Evolutionary conservation across 2,329 filamentous ascomycete species (phyloP).

Genomic region (Beauveria varroae): DNA sequence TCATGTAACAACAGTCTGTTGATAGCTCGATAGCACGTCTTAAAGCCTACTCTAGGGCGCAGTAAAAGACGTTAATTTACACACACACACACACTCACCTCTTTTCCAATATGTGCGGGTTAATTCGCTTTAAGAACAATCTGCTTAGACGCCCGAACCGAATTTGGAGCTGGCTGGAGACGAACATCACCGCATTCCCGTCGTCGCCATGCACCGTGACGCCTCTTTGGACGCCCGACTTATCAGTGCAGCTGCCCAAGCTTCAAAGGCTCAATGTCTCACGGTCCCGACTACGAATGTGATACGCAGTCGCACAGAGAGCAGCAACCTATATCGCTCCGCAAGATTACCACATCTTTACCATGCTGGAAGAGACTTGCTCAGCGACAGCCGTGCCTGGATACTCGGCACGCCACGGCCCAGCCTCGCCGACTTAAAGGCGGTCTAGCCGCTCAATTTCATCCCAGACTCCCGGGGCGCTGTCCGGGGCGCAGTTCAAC

Average conservation of each 20-base stretch:
- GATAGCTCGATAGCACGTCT: too few relatives aligned
- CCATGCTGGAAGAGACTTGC: slow-evolving; percentile 53
- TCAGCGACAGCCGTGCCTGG: slow-evolving; percentile 62
- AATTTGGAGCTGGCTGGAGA: slow-evolving; percentile 55
- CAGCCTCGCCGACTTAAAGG: slow-evolving; percentile 60
- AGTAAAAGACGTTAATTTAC: too few relatives aligned
- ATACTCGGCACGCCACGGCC: slow-evolving; percentile 46
- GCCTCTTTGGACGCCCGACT: slow-evolving; percentile 64
- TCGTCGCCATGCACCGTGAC: slow-evolving; percentile 58
- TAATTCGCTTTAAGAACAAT: slow-evolving; percentile 40
- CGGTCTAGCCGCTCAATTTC: slow-evolving; percentile 63
- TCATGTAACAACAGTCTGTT: too few relatives aligned
- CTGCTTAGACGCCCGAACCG: slow-evolving; percentile 56
- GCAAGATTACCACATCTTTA: slow-evolving; percentile 47
- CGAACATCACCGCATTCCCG: slow-evolving; percentile 60
- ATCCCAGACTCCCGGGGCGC: slow-evolving; percentile 46
- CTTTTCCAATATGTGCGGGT: neutral
- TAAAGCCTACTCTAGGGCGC: too few relatives aligned
- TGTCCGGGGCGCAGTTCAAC: slow-evolving; percentile 46
- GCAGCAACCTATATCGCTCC: slow-evolving; percentile 45
- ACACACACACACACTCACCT: too few relatives aligned
- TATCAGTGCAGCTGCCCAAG: slow-evolving; percentile 46
- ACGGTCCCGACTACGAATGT: neutral
- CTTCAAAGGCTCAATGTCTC: slow-evolving; percentile 49
- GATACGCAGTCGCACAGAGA: slow-evolving; percentile 7